A percentile compares a stretch with the other conserved stretches of the same genome.
phyloP scores from a whole-genome alignment of 352 stramenopile species.

The Phytophthora idaei region DNA sequence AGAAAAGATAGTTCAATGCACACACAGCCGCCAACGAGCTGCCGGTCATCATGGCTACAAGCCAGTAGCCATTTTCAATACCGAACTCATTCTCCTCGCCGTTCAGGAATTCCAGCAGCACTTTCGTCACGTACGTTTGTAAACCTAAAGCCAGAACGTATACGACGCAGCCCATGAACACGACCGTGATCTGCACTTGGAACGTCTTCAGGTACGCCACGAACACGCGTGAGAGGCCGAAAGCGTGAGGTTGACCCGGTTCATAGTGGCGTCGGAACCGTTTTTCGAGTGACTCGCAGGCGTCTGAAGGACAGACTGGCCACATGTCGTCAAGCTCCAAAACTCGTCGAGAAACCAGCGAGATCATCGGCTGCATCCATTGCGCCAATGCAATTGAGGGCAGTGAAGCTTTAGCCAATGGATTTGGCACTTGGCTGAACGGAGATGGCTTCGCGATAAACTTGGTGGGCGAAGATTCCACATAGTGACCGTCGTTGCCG shows the following conservation, averaged over 20 bases:
- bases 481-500: slow-evolving; percentile 5
- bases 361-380: slow-evolving; percentile 47
- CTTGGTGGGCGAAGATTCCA: slow-evolving; percentile 7
- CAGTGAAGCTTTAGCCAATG: slow-evolving; percentile 40
- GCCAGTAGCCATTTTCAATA: slow-evolving; percentile 35
- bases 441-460: background rate
- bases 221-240: slow-evolving; percentile 25
- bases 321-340: slow-evolving; percentile 42
- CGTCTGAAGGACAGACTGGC: slow-evolving; percentile 29
- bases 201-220: slow-evolving; percentile 29
- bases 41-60: slow-evolving; percentile 31
- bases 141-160: slow-evolving; percentile 36
- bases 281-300: slow-evolving; percentile 27
- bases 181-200: slow-evolving; percentile 9
- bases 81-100: slow-evolving; percentile 36
- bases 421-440: slow-evolving; percentile 36
- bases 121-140: slow-evolving; percentile 36
- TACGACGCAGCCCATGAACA: slow-evolving; percentile 25
- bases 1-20: slow-evolving; percentile 45
- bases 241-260: slow-evolving; percentile 5
- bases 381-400: slow-evolving; percentile 34
- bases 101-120: slow-evolving; percentile 38
- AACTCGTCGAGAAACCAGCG: slow-evolving; percentile 27
- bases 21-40: slow-evolving; percentile 34
- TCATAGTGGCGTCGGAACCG: slow-evolving; percentile 32